Base-by-base conservation (phyloP, 257 asterid genomes). In the Solanum pimpinellifolium region DNA sequence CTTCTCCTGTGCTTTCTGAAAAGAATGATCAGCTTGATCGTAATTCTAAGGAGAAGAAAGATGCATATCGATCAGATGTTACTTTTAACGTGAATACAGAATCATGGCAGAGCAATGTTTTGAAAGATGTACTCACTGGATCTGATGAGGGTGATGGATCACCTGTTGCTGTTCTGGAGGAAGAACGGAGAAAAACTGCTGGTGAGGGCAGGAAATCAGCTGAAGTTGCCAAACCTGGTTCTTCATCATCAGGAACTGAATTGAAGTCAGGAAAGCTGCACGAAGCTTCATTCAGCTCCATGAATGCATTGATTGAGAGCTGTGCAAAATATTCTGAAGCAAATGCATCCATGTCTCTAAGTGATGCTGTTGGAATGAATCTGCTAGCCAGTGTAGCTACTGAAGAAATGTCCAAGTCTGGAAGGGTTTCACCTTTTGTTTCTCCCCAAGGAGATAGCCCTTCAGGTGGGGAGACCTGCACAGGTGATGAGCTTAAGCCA, bases 371-470 rank as follows among this genome's bases (percentile, higher is more conserved):
- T 76, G 94, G 94, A 66, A 93, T 93, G 93, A 93, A 93, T 91
- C 92, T 93, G 47, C 94, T 93, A 77, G 96, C 96, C 42, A 92
- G 95, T 88, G 96, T 93, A 81, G 96, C 96, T 77, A 88, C 95
- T 27, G 92, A 91, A 73, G 94, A 93, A 87, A 93, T 91, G 90
- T 91, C 90, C 21, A 89, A 91, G 69, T 91, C 94, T 86, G 93
- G 90, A 47, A 62, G 89, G 83, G 87, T 83, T 86, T 90, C 89
- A 33, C 89, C 92, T 73, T 46, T 83, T 41, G 90, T 88, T 88
- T 90, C 90, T 88, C 80, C 89, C 20, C 91, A 90, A 86, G 89
- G 88, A 88, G 87, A 85, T 59, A 80, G 85, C 72, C 90, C 86
- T 25, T 89, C 83, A 44, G 93, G 44, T 86, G 91, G 91, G 52